A percentile compares a stretch with the other conserved stretches of the same genome.
These are phyloP conservation scores for Mixia osmundae DNA, from an alignment of 1,284 basidiomycete species.

Conservation along the genomic window DNA sequence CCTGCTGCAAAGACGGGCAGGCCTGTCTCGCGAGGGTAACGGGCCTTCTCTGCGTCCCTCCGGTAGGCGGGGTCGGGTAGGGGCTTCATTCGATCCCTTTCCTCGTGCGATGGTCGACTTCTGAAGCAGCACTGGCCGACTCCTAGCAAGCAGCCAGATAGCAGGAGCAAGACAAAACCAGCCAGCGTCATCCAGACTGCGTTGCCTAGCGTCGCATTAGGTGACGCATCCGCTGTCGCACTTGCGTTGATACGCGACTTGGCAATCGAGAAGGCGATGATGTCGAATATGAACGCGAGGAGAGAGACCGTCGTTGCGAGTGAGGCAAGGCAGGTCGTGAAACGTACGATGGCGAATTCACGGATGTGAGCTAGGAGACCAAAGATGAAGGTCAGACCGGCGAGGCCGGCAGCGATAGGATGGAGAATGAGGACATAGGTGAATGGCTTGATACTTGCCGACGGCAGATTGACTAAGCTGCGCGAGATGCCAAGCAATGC, in stretches of 20 bases:
- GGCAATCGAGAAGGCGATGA: slow-evolving; percentile 15
- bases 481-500: neutral
- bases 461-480: slow-evolving; percentile 4
- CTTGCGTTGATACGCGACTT: slow-evolving; percentile 13
- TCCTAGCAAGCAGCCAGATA: slow-evolving; percentile 16
- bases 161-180: slow-evolving; percentile 10
- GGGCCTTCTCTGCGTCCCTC: no score
- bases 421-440: slow-evolving; percentile 18
- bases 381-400: slow-evolving; percentile 9
- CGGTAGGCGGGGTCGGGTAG: slow-evolving; percentile 3
- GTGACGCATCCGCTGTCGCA: slow-evolving; percentile 6
- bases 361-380: slow-evolving; percentile 12
- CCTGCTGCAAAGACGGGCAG: no score
- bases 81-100: slow-evolving; percentile 4
- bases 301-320: slow-evolving; percentile 13
- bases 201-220: slow-evolving; percentile 10
- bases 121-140: slow-evolving; percentile 5
- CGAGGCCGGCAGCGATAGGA: slow-evolving; percentile 15
- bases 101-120: slow-evolving; percentile 3
- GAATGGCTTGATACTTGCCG: slow-evolving; percentile 12
- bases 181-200: slow-evolving; percentile 17
- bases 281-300: slow-evolving; percentile 17
- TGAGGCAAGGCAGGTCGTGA: slow-evolving; percentile 16
- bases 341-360: slow-evolving; percentile 9
- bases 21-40: no score